A percentile compares a stretch with the other conserved stretches of the same genome.
Evolutionary conservation across 1,284 basidiomycete species (phyloP).

Genomic region (Apiotrichum domesticum): DNA sequence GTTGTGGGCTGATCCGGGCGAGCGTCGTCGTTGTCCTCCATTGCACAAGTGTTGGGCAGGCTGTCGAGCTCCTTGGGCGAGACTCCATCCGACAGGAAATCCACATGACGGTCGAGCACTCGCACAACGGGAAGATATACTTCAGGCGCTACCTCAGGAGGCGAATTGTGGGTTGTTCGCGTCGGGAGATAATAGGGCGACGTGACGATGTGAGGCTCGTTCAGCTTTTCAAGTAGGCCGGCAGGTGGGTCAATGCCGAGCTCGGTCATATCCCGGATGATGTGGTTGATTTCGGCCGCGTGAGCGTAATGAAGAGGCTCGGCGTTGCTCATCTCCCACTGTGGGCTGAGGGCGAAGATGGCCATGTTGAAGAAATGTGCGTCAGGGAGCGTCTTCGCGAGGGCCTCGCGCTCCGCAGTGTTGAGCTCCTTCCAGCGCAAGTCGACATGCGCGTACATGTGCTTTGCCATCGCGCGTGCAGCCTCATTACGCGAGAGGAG

Average conservation of each 20-base stretch:
- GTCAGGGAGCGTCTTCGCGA: conserved; percentile 2
- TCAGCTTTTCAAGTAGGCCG: conserved; percentile 9
- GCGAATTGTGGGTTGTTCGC: background rate
- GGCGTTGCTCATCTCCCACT: conserved; percentile 1
- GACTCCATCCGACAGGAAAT: no score
- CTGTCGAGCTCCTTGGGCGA: no score
- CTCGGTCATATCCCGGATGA: conserved; percentile 7
- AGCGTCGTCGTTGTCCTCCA: no score
- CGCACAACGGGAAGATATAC: no score
- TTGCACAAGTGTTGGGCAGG: no score
- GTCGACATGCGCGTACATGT: background rate
- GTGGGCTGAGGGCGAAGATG: conserved; percentile 7
- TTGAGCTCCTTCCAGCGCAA: background rate
- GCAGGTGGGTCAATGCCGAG: conserved; percentile 5
- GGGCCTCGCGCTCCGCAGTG: background rate
- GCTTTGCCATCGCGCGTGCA: conserved; percentile 6
- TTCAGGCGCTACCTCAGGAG: no score
- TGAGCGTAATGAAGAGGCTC: background rate
- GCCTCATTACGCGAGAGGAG: conserved; percentile 3
- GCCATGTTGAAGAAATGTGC: conserved; percentile 20
- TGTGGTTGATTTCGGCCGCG: background rate
- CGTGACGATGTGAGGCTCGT: background rate
- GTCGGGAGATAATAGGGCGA: background rate
- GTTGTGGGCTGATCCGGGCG: no score
- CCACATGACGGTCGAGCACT: no score